Conservation (phyloP, 768 basidiomycete genomes). For the Mycena kentingensis region DNA sequence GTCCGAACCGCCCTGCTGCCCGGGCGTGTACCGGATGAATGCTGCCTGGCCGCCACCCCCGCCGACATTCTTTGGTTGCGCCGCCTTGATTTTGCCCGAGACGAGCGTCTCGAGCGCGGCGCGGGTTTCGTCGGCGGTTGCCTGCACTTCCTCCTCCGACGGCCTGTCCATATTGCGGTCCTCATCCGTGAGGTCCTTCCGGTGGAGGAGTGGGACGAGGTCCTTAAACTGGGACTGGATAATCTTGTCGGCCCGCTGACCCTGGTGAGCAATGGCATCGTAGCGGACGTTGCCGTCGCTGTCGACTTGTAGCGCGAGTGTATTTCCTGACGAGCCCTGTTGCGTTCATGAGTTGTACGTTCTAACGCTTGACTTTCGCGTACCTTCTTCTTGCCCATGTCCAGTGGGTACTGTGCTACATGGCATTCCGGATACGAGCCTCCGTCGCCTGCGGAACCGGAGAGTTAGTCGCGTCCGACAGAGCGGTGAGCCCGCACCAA, state of each 20-base stretch:
- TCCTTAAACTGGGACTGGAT: conserved; percentile 98
- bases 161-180: conserved; percentile 86
- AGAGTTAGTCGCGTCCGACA: conserved; percentile 1
- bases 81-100: conserved; percentile 96
- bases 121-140: conserved; percentile 88
- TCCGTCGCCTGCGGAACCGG: conserved; percentile 68
- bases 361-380: conserved; percentile 29
- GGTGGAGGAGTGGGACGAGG: conserved; percentile 86
- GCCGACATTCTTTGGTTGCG: conserved; percentile 94
- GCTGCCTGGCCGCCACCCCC: conserved; percentile 80
- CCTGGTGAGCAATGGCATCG: conserved; percentile 95
- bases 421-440: conserved; percentile 95
- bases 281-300: conserved; percentile 95
- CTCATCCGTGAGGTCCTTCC: conserved; percentile 84
- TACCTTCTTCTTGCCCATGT: conserved; percentile 95
- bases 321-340: conserved; percentile 89
- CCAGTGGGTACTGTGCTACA: conserved; percentile 94
- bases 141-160: conserved; percentile 88
- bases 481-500: conserved; percentile 52
- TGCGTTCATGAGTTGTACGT: conserved; percentile 4
- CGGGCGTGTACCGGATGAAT: conserved; percentile 96
- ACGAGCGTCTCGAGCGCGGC: conserved; percentile 92
- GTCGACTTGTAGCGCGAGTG: conserved; percentile 95
- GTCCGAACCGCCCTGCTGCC: conserved; percentile 71
- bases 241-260: conserved; percentile 81